Evolutionary conservation across 257 asterid species (phyloP).

Genomic region (Echites panduratus): DNA sequence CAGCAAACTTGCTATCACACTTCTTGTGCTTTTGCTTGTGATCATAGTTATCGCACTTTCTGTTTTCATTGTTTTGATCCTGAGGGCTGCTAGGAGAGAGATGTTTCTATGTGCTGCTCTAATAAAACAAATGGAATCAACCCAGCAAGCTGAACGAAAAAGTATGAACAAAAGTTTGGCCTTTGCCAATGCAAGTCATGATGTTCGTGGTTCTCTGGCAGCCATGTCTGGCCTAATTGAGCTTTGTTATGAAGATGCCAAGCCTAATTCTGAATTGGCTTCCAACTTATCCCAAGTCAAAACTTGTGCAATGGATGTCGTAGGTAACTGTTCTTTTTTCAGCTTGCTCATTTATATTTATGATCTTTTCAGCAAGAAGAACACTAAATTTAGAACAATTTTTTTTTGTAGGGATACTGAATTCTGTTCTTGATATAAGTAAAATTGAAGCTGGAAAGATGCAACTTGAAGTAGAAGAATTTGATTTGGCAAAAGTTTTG

Average conservation of each 20-base stretch:
- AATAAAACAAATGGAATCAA: constrained; percentile 30
- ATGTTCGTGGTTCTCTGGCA: constrained; percentile 34
- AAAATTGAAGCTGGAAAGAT: constrained; percentile 68
- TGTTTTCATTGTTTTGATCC: constrained; percentile 14
- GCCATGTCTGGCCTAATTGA: constrained; percentile 27
- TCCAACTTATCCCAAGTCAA: constrained; percentile 14
- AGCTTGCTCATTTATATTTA: neutral
- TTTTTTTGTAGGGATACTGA: constrained; percentile 41
- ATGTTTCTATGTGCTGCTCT: constrained; percentile 23
- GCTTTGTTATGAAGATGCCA: constrained; percentile 13
- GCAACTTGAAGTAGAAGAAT: constrained; percentile 66
- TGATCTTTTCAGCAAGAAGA: neutral
- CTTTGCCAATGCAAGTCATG: constrained; percentile 34
- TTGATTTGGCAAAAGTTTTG: constrained; percentile 44
- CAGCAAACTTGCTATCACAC: neutral
- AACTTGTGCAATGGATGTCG: constrained; percentile 40
- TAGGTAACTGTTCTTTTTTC: constrained; percentile 27
- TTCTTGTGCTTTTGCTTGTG: constrained; percentile 18
- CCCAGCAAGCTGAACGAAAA: constrained; percentile 37
- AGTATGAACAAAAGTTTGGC: constrained; percentile 39
- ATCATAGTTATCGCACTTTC: constrained; percentile 12
- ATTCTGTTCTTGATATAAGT: constrained; percentile 60
- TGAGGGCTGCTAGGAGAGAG: constrained; percentile 21
- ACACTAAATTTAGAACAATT: too few relatives aligned
- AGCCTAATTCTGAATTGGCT: constrained; percentile 13